A percentile compares a stretch with the other conserved stretches of the same genome.
Conservation (phyloP, 352 stramenopile genomes). For the Phytophthora colocasiae region DNA sequence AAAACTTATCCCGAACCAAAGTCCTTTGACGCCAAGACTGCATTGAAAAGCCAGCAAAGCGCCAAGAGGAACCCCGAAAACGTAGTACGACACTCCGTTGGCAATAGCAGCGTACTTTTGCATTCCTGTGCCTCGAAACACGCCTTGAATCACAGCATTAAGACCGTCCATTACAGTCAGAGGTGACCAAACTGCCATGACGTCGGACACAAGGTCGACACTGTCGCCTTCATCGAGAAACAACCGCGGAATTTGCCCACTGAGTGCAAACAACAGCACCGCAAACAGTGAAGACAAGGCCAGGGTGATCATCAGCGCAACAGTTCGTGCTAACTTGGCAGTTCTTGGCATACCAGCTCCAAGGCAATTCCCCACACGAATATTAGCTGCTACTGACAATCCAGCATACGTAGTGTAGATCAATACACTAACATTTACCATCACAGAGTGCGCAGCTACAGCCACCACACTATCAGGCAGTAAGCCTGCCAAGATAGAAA, state of each 20-base stretch:
- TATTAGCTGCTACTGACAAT: slow-evolving; percentile 49
- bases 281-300: slow-evolving; percentile 24
- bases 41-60: slow-evolving; percentile 44
- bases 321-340: slow-evolving; percentile 42
- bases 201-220: slow-evolving; percentile 34
- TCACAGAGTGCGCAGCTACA: slow-evolving; percentile 57
- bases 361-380: slow-evolving; percentile 63
- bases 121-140: slow-evolving; percentile 63
- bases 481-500: slow-evolving; percentile 53
- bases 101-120: slow-evolving; percentile 57
- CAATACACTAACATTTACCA: slow-evolving; percentile 57
- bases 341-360: slow-evolving; percentile 42
- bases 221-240: slow-evolving; percentile 51
- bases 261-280: slow-evolving; percentile 6
- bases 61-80: slow-evolving; percentile 62
- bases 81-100: slow-evolving; percentile 74
- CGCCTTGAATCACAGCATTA: slow-evolving; percentile 59
- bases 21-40: slow-evolving; percentile 47
- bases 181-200: slow-evolving; percentile 48
- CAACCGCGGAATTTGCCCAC: slow-evolving; percentile 30
- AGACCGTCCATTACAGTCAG: slow-evolving; percentile 54
- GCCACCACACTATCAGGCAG: slow-evolving; percentile 53
- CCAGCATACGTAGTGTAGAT: slow-evolving; percentile 65
- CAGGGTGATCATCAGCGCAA: slow-evolving; percentile 38
- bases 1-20: slow-evolving; percentile 58